Base-by-base conservation (phyloP, 2,329 filamentous ascomycete species). In the Ploettnerulaceae sp. region DNA sequence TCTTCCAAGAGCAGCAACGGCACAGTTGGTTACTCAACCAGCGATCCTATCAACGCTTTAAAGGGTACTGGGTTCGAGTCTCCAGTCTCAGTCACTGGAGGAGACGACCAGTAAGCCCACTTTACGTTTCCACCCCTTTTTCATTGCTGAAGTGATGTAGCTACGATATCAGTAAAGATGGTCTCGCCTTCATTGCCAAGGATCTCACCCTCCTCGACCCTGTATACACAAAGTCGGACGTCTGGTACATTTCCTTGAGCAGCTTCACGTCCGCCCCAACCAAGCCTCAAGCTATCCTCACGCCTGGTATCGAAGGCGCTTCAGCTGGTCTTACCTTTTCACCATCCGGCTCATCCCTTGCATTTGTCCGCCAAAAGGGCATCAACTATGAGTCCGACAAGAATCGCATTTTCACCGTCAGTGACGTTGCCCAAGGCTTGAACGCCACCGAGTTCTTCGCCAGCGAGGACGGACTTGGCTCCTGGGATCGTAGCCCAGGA, bases 361-460 rank as follows among this genome's bases (percentile, higher is more conserved):
- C 79, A 1, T 95, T 94, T 63, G 71, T 87, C 31, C 81, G 84
- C 51, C 93, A 91, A 87, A 75, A 76, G 49, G 74, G 75, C 37
- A 73, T 79, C 39, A 79, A 83, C 45, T 94, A 95, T 61, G 89
- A 95, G 65, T 77, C 83, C 11, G 88, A 95, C 67, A 84, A 84
- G 64, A 76, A 82, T 34, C 76, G 80, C 25, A 69, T 88, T 5
- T 67, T 89, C 54, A 65, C 86, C 3, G 65, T 86, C 7, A 73
- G 76, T 1, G 74, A 86, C 54, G 67, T 86, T 35, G 64, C 63
- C 8, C 72, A 79, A 45, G 64, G 77, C 8, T 69, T 69, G 49
- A 72, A 72, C 40, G 74, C 79, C 11, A 69, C 76, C 46, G 78
- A 82, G 57, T 79, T 81, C 49, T 82, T 78, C 56, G 66, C 72